Evolutionary conservation across 2,329 filamentous ascomycete genomes (phyloP).

Genomic region (Capronia coronata): DNA sequence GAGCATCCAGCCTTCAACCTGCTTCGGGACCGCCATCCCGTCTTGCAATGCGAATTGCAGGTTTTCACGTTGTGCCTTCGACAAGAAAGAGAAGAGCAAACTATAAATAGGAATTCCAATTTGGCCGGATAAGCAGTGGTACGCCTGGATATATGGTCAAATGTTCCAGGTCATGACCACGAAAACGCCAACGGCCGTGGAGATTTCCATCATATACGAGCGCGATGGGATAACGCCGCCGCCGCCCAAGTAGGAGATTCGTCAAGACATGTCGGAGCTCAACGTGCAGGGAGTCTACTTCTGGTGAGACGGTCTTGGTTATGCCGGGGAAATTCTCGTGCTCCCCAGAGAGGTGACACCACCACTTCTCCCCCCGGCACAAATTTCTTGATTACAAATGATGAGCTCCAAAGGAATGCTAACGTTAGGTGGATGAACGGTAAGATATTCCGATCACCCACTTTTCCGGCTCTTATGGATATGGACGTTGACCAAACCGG

Average conservation of each 20-base stretch:
- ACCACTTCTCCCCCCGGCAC: constrained; percentile 21
- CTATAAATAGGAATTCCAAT: no score
- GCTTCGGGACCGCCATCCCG: background rate
- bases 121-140: no score
- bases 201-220: no score
- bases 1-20: background rate
- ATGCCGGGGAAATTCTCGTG: background rate
- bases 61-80: constrained; percentile 1
- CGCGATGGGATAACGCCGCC: no score
- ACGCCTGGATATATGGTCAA: no score
- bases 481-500: constrained; percentile 40
- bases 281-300: no score
- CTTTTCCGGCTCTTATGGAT: constrained; percentile 40
- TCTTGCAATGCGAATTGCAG: constrained; percentile 1
- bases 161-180: no score
- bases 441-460: constrained; percentile 47
- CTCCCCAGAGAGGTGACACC: background rate
- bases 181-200: no score
- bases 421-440: constrained; percentile 51
- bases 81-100: background rate
- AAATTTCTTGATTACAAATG: constrained; percentile 18
- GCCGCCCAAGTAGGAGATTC: no score
- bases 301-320: background rate
- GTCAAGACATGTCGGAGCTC: no score
- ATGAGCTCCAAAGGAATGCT: constrained; percentile 46